Conservation (phyloP, 257 asterid species). For the Cinchona pubescens region DNA sequence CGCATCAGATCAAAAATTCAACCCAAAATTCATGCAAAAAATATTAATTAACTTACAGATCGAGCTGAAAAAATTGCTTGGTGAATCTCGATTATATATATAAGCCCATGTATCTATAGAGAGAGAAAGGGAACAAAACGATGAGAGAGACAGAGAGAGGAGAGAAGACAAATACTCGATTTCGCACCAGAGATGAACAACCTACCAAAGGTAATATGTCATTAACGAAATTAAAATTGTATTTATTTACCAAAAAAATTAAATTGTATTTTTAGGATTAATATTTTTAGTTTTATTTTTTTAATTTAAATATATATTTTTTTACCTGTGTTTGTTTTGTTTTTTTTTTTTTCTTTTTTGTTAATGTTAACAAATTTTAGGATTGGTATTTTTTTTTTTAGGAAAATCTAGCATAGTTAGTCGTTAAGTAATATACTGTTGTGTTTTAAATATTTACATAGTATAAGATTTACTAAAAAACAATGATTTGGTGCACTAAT, state of each 20-base stretch:
- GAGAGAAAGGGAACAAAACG: neutral
- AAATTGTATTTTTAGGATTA: neutral
- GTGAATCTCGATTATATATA: constrained; percentile 20
- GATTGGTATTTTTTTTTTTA: neutral
- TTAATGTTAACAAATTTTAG: neutral
- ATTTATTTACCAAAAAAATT: neutral
- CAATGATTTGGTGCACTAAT: no score
- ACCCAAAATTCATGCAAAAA: constrained; percentile 11
- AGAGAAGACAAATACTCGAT: constrained; percentile 52
- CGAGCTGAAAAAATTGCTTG: constrained; percentile 30
- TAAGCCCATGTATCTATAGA: constrained; percentile 11
- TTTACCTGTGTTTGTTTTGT: neutral
- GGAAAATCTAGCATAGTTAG: no score
- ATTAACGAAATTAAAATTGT: no score
- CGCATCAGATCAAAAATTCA: constrained; percentile 12
- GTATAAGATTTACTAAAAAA: no score
- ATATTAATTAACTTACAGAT: constrained; percentile 49
- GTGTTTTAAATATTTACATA: no score
- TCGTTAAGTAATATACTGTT: no score
- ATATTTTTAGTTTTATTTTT: neutral
- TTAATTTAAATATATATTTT: neutral
- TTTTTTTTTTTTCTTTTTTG: neutral
- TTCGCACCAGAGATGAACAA: constrained; percentile 39
- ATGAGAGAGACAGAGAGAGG: neutral
- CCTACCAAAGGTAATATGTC: constrained; percentile 29